Evolutionary conservation across 768 basidiomycete species (phyloP).

Genomic region (Boletus rufocinnamomeus): DNA sequence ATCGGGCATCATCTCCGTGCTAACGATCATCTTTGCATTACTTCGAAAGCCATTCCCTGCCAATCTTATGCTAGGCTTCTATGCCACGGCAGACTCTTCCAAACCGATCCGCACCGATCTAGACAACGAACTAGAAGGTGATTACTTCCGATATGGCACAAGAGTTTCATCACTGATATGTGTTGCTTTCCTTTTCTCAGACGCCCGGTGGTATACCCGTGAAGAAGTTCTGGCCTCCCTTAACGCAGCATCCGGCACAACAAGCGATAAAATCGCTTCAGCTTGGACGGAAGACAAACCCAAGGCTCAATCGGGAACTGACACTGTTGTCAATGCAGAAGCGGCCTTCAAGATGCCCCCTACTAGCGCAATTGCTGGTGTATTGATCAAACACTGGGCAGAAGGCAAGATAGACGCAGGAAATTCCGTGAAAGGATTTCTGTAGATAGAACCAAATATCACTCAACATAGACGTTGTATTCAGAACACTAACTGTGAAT

Average conservation of each 20-base stretch:
- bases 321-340: conserved; percentile 35
- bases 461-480: not conserved
- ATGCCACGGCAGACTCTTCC: conserved; percentile 71
- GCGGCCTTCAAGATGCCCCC: conserved; percentile 77
- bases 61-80: conserved; percentile 90
- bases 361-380: conserved; percentile 77
- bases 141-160: not conserved
- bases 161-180: not conserved
- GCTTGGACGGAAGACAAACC: conserved; percentile 25
- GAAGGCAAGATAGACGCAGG: conserved; percentile 53
- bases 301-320: conserved; percentile 18
- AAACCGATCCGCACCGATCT: conserved; percentile 81
- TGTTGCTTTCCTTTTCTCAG: conserved; percentile 40
- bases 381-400: conserved; percentile 81
- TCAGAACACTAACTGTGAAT: not conserved
- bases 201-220: conserved; percentile 87
- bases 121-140: conserved; percentile 94
- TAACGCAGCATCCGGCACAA: conserved; percentile 29
- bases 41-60: conserved; percentile 79
- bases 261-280: conserved; percentile 28
- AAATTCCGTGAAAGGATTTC: conserved; percentile 43
- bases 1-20: not conserved
- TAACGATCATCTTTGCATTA: conserved; percentile 4
- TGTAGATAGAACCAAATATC: conserved; percentile 34
- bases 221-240: conserved; percentile 69